Conservation (phyloP, 129 eudicot species). For the carrot (Daucus carota) region DNA sequence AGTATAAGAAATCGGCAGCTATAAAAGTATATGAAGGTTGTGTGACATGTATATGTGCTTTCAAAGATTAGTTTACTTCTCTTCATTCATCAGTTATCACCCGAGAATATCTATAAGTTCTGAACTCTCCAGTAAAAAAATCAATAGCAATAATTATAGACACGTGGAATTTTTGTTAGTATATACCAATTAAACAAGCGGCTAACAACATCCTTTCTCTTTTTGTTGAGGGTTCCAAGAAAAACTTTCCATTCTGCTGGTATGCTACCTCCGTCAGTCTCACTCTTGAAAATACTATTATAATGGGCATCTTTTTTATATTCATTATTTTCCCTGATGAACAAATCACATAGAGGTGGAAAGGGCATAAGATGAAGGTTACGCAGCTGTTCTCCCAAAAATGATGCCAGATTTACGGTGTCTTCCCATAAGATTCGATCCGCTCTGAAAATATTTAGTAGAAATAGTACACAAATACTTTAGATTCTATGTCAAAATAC, state of each 20-base stretch:
- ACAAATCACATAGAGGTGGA: slow-evolving; percentile 33
- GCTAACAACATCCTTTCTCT: slow-evolving; percentile 44
- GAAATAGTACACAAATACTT: neutral
- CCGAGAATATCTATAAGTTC: neutral
- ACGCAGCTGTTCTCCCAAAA: slow-evolving; percentile 77
- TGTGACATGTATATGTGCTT: neutral
- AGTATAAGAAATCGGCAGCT: neutral
- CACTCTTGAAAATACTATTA: slow-evolving; percentile 24
- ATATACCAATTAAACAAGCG: slow-evolving; percentile 75
- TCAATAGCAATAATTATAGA: neutral
- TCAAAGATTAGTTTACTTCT: neutral
- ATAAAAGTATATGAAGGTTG: neutral
- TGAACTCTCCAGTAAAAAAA: neutral
- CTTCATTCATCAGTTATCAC: neutral
- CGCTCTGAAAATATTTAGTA: slow-evolving; percentile 48
- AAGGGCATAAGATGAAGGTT: slow-evolving; percentile 70
- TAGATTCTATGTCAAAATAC: neutral
- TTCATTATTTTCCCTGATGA: slow-evolving; percentile 19
- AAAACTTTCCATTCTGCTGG: slow-evolving; percentile 48
- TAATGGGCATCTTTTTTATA: slow-evolving; percentile 17
- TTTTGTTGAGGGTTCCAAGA: slow-evolving; percentile 43
- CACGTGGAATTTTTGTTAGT: neutral
- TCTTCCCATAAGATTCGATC: slow-evolving; percentile 55
- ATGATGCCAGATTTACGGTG: slow-evolving; percentile 58
- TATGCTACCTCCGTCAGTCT: slow-evolving; percentile 20